These are phyloP conservation scores for Trametes gibbosa DNA, from an alignment of 768 basidiomycete genomes.

Conservation along the genomic window DNA sequence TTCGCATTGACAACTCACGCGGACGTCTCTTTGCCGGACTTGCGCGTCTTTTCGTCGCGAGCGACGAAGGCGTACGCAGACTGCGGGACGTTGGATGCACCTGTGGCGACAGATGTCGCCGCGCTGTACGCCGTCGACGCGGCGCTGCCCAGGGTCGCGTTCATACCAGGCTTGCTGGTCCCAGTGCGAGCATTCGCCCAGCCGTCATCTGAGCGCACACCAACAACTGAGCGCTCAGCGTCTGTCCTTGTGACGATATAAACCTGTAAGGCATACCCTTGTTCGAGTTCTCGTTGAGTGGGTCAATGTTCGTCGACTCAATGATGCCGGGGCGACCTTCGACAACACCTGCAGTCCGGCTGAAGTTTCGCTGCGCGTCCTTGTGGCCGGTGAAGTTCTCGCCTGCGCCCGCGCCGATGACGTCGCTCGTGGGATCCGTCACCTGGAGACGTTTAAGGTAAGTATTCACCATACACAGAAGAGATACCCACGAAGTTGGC, in stretches of 20 bases:
- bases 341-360: constrained; percentile 45
- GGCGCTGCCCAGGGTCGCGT: constrained; percentile 1
- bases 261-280: constrained; percentile 31
- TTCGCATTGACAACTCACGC: constrained; percentile 16
- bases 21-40: constrained; percentile 35
- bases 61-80: constrained; percentile 36
- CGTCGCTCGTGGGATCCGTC: constrained; percentile 39
- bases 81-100: constrained; percentile 35
- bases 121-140: constrained; percentile 17
- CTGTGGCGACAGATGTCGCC: constrained; percentile 20
- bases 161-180: constrained; percentile 9
- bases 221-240: background rate
- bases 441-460: constrained; percentile 28
- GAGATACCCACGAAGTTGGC: constrained; percentile 42
- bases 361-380: constrained; percentile 40
- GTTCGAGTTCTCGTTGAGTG: constrained; percentile 44
- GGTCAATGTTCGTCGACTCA: constrained; percentile 52
- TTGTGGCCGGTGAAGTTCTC: constrained; percentile 38
- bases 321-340: constrained; percentile 57
- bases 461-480: background rate
- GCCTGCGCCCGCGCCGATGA: constrained; percentile 41
- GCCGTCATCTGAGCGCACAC: constrained; percentile 36
- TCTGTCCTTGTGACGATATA: too few species aligned
- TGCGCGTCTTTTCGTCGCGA: constrained; percentile 36
- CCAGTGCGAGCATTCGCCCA: constrained; percentile 37